Evolutionary conservation across 805 yeast genomes (phyloP).

Genomic region (Yarrowia divulgata): DNA sequence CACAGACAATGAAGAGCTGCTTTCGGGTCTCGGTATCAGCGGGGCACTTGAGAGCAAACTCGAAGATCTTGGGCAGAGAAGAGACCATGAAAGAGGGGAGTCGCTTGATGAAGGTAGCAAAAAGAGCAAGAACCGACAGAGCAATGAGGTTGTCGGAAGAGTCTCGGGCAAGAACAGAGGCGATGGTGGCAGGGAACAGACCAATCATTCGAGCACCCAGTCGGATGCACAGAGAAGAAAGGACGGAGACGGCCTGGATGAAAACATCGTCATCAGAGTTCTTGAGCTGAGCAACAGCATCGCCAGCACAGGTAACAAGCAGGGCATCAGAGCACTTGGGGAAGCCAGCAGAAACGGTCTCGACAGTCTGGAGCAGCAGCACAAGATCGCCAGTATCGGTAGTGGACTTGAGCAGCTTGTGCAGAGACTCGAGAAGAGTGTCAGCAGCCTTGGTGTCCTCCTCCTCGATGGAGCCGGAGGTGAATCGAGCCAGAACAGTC

Average conservation of each 20-base stretch:
- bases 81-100: constrained; percentile 86
- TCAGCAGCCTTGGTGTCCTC: constrained; percentile 60
- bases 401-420: constrained; percentile 12
- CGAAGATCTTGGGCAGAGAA: constrained; percentile 67
- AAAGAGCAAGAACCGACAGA: constrained; percentile 71
- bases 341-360: constrained; percentile 27
- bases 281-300: constrained; percentile 30
- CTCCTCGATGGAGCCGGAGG: constrained; percentile 53
- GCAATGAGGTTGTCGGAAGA: constrained; percentile 57
- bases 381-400: constrained; percentile 23
- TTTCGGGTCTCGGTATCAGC: constrained; percentile 66
- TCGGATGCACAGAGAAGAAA: constrained; percentile 71
- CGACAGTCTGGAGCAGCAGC: constrained; percentile 31
- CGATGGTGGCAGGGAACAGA: constrained; percentile 74
- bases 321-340: constrained; percentile 35
- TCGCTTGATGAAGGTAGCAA: constrained; percentile 77
- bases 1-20: constrained; percentile 59
- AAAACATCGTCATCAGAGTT: constrained; percentile 62
- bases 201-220: constrained; percentile 89
- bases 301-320: constrained; percentile 28
- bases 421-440: constrained; percentile 48
- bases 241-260: constrained; percentile 75
- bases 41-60: constrained; percentile 54
- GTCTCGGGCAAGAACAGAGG: constrained; percentile 59
- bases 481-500: constrained; percentile 31